phyloP scores from a whole-genome alignment of 2,329 filamentous ascomycete genomes.

The Trichoderma lentiforme region DNA sequence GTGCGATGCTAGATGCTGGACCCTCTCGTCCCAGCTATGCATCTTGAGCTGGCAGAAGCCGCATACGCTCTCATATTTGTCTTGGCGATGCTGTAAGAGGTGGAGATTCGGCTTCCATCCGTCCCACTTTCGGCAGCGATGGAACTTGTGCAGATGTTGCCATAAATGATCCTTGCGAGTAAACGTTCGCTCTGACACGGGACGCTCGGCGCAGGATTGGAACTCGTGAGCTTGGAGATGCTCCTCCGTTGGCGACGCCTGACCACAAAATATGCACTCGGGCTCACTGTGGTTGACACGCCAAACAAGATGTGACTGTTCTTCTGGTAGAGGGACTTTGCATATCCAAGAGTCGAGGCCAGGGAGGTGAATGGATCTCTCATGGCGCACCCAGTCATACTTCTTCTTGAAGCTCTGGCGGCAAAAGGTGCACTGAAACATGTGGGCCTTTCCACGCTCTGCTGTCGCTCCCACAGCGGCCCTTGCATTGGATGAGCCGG shows the following conservation, averaged over 20 bases:
- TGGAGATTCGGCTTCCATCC: constrained; percentile 46
- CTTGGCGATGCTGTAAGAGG: constrained; percentile 32
- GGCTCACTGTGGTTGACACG: constrained; percentile 44
- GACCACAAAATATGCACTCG: constrained; percentile 40
- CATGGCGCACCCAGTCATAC: constrained; percentile 46
- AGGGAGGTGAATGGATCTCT: constrained; percentile 48
- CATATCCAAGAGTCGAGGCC: constrained; percentile 48
- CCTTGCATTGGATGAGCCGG: constrained; percentile 23
- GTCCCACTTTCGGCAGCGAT: constrained; percentile 43
- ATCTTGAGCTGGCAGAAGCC: constrained; percentile 40
- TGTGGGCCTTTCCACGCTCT: constrained; percentile 21
- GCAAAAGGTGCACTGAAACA: constrained; percentile 40
- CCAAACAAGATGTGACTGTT: constrained; percentile 45
- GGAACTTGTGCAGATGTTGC: constrained; percentile 42
- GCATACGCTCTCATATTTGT: constrained; percentile 26
- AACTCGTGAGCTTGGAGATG: constrained; percentile 42
- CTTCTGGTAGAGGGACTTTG: constrained; percentile 34
- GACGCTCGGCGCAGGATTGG: constrained; percentile 48
- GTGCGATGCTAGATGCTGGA: constrained; percentile 41
- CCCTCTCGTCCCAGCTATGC: constrained; percentile 36
- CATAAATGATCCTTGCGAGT: constrained; percentile 42
- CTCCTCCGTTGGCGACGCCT: constrained; percentile 31
- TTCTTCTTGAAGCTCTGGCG: constrained; percentile 38
- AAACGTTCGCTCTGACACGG: constrained; percentile 41
- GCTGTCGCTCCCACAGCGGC: constrained; percentile 17